phyloP scores from a whole-genome alignment of 768 basidiomycete genomes.

The Psilocybe cubensis region DNA sequence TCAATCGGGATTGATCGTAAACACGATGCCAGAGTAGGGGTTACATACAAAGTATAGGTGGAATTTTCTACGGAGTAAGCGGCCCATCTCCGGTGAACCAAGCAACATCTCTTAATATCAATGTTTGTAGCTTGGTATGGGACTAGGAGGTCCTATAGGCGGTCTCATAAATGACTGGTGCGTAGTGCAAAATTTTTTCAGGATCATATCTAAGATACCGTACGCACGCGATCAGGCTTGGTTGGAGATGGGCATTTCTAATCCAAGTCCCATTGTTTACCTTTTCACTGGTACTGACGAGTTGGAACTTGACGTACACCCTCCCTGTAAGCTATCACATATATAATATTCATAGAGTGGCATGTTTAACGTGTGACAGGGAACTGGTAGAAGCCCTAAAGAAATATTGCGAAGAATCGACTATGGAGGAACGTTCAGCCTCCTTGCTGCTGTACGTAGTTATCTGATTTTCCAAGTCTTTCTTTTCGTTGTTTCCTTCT shows the following conservation, averaged over 20 bases:
- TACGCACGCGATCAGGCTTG: constrained; percentile 58
- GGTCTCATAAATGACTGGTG: constrained; percentile 74
- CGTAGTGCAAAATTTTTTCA: background rate
- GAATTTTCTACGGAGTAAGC: constrained; percentile 75
- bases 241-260: constrained; percentile 85
- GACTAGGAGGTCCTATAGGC: too few relatives aligned
- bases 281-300: constrained; percentile 59
- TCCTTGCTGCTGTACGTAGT: constrained; percentile 65
- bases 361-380: constrained; percentile 41
- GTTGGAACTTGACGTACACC: constrained; percentile 63
- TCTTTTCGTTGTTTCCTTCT: background rate
- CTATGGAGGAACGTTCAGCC: constrained; percentile 71
- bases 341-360: background rate
- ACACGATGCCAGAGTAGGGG: constrained; percentile 74
- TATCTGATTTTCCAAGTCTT: background rate
- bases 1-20: too few relatives aligned
- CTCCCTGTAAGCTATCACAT: constrained; percentile 43
- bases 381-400: constrained; percentile 63
- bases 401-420: constrained; percentile 79
- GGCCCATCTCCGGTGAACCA: too few relatives aligned
- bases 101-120: background rate
- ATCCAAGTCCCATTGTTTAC: constrained; percentile 72
- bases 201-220: background rate
- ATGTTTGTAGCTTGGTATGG: constrained; percentile 69
- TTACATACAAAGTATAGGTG: constrained; percentile 70